Percentiles rank a stretch among this genome's conserved stretches.
phyloP scores from a whole-genome alignment of 495 filamentous ascomycete species.

The Penicillium subrubescens region DNA sequence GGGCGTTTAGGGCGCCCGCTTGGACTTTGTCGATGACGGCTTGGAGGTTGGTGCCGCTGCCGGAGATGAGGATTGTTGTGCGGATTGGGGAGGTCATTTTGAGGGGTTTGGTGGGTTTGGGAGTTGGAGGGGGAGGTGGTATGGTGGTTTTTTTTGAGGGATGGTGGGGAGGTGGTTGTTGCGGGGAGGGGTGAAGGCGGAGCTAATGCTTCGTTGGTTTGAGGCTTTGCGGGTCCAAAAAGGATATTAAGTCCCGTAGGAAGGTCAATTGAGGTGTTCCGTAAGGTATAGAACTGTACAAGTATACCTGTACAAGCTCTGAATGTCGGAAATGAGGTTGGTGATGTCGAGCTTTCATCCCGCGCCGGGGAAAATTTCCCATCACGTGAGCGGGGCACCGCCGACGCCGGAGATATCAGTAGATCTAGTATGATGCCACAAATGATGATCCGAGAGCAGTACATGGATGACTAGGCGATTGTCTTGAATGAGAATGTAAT shows the following conservation, averaged over 20 bases:
- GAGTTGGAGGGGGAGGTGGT: not conserved
- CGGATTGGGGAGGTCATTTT: conserved; percentile 41
- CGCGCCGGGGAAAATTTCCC: conserved; percentile 18
- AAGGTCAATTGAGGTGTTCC: not conserved
- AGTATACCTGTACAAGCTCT: conserved; percentile 11
- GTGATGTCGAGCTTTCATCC: conserved; percentile 11
- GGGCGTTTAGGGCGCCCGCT: conserved; percentile 56
- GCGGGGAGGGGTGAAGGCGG: not conserved
- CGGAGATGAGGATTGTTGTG: conserved; percentile 72
- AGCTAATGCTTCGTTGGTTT: not conserved
- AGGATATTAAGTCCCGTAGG: too few species aligned
- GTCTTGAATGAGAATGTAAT: not conserved
- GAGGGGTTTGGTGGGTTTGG: not conserved
- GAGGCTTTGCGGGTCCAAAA: not conserved
- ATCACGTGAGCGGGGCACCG: conserved; percentile 22
- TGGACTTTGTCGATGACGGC: conserved; percentile 78
- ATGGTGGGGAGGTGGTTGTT: conserved; percentile 1
- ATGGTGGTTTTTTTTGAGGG: not conserved
- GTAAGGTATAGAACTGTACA: not conserved
- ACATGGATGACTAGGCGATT: not conserved
- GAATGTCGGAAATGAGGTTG: not conserved
- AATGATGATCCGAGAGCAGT: not conserved
- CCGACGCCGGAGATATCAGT: not conserved
- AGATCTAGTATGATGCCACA: not conserved
- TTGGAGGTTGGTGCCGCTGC: conserved; percentile 85